phyloP scores from a whole-genome alignment of 2,329 filamentous ascomycete genomes.

The Colletotrichum shisoi region DNA sequence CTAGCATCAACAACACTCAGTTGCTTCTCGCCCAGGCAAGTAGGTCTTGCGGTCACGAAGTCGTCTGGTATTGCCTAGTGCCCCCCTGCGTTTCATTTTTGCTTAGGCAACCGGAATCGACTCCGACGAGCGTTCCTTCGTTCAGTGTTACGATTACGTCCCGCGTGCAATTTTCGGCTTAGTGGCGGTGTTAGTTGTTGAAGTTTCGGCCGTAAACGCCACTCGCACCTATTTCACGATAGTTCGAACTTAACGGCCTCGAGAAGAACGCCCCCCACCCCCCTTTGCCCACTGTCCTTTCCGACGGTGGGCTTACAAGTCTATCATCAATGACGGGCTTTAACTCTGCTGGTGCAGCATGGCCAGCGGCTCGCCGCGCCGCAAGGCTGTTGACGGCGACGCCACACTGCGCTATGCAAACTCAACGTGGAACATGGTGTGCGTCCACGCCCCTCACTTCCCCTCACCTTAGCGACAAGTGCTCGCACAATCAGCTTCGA shows the following conservation, averaged over 20 bases:
- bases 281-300: neutral
- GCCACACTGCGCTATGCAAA: neutral
- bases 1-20: too few relatives aligned
- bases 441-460: neutral
- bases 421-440: too few relatives aligned
- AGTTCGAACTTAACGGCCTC: neutral
- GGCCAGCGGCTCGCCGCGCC: neutral
- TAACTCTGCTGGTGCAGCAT: neutral
- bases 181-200: too few relatives aligned
- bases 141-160: neutral
- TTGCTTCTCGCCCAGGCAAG: neutral
- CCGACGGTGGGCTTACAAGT: neutral
- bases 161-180: too few relatives aligned
- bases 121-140: neutral
- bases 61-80: neutral
- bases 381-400: neutral
- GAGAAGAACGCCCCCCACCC: neutral
- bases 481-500: neutral
- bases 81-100: neutral
- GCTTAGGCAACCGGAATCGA: constrained; percentile 4
- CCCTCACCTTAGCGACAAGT: neutral
- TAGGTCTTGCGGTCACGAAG: neutral
- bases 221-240: neutral
- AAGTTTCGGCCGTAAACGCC: constrained; percentile 2
- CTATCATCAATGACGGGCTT: neutral